A percentile compares a stretch with the other conserved stretches of the same genome.
Conservation (phyloP, 2,329 filamentous ascomycete species). For the Trichoderma lentiforme region DNA sequence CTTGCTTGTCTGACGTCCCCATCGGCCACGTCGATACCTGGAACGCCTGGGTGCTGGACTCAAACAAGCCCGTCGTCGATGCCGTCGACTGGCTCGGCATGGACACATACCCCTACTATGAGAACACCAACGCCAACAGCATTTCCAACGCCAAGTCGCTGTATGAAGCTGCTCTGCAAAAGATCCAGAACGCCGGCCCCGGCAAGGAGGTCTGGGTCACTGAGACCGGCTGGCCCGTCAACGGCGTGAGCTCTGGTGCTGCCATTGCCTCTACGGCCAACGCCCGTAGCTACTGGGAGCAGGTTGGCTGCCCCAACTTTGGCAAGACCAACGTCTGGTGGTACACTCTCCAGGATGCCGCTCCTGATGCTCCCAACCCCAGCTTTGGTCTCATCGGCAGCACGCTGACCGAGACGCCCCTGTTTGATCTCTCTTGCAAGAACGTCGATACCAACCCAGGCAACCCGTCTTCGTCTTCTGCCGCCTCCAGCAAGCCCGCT, state of each 20-base stretch:
- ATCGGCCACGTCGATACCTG: conserved; percentile 90
- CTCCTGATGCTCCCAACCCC: conserved; percentile 57
- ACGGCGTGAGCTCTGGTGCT: conserved; percentile 58
- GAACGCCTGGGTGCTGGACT: conserved; percentile 71
- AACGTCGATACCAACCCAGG: conserved; percentile 22
- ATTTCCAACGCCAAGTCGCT: conserved; percentile 62
- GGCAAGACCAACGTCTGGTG: conserved; percentile 67
- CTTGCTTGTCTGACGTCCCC: conserved; percentile 52
- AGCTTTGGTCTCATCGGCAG: conserved; percentile 68
- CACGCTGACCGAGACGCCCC: conserved; percentile 49
- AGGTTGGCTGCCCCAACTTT: conserved; percentile 70
- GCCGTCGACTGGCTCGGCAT: conserved; percentile 76
- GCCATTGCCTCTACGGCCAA: conserved; percentile 64
- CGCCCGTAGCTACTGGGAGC: conserved; percentile 76
- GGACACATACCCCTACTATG: conserved; percentile 83
- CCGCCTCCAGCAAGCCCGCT: conserved; percentile 17
- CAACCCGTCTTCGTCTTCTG: conserved; percentile 5
- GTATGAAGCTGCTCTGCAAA: conserved; percentile 64
- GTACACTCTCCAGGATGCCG: conserved; percentile 71
- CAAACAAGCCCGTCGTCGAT: conserved; percentile 67
- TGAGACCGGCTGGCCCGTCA: conserved; percentile 84
- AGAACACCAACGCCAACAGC: conserved; percentile 63
- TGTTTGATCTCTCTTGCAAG: conserved; percentile 62
- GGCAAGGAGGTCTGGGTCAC: conserved; percentile 80
- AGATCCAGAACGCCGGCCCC: conserved; percentile 55